A percentile compares a stretch with the other conserved stretches of the same genome.
These are phyloP conservation scores for Gaeumannomyces sp. DNA, from an alignment of 2,329 filamentous ascomycete species.

Conservation along the genomic window DNA sequence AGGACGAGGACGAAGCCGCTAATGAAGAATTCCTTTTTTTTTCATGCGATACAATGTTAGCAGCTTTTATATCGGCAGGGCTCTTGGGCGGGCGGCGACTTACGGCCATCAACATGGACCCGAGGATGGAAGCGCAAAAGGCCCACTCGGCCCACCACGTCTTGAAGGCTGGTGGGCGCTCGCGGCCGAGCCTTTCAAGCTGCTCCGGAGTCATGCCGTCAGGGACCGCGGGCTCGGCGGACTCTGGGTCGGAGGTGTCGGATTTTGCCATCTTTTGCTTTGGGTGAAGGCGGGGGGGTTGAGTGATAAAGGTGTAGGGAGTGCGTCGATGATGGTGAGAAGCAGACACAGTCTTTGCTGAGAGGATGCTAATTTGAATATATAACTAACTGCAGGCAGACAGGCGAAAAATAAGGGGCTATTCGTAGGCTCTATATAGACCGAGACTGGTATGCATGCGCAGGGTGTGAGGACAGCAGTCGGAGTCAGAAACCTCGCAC, in stretches of 20 bases:
- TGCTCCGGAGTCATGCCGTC: constrained; percentile 19
- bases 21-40: constrained; percentile 63
- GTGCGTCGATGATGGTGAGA: no score
- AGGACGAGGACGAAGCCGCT: constrained; percentile 71
- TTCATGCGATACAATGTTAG: neutral
- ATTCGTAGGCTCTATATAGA: no score
- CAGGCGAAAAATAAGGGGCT: no score
- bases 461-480: no score
- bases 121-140: constrained; percentile 56
- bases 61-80: no score
- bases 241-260: neutral
- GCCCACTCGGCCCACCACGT: constrained; percentile 49
- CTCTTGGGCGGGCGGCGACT: constrained; percentile 16
- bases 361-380: no score
- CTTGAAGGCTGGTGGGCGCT: constrained; percentile 51
- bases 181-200: constrained; percentile 55
- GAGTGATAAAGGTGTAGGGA: no score
- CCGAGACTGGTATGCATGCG: no score
- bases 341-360: no score
- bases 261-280: neutral
- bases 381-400: no score
- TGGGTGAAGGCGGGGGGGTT: no score
- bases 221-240: neutral
- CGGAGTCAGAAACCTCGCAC: no score
- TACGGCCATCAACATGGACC: constrained; percentile 57